Evolutionary conservation across 306 rosid species (phyloP).

Genomic region (Cicer bijugum): DNA sequence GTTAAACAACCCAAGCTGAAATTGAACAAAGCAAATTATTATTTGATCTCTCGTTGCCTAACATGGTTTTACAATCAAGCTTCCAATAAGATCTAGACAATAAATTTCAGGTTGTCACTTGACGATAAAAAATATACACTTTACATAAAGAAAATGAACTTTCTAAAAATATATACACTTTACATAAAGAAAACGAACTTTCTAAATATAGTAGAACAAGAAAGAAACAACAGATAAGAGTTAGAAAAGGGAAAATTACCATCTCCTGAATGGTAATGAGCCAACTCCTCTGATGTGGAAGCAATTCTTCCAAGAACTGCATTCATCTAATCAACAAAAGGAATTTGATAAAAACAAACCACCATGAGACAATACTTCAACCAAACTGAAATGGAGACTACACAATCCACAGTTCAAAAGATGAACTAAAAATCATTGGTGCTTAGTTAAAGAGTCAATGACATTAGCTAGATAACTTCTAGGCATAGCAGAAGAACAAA

Average conservation of each 20-base stretch:
- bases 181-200: not conserved
- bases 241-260: conserved; percentile 53
- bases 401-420: not conserved
- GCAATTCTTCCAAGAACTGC: conserved; percentile 89
- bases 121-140: conserved; percentile 33
- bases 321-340: conserved; percentile 74
- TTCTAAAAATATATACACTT: conserved; percentile 24
- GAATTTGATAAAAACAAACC: conserved; percentile 4
- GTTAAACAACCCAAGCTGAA: conserved; percentile 29
- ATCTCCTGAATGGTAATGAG: conserved; percentile 95
- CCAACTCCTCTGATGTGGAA: conserved; percentile 86
- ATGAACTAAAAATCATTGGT: not conserved
- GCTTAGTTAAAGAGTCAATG: not conserved
- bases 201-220: not conserved
- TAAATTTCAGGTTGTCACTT: conserved; percentile 8
- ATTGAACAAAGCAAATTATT: conserved; percentile 20
- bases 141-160: not conserved
- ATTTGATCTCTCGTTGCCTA: conserved; percentile 5
- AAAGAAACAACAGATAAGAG: not conserved
- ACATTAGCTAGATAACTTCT: not conserved
- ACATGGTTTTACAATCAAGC: not conserved
- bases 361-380: conserved; percentile 28
- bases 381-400: not conserved
- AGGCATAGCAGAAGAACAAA: conserved; percentile 9
- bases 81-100: conserved; percentile 29